Percentiles rank a stretch among this genome's conserved stretches.
phyloP scores from a whole-genome alignment of 1,284 basidiomycete genomes.

The Mycena sp. region DNA sequence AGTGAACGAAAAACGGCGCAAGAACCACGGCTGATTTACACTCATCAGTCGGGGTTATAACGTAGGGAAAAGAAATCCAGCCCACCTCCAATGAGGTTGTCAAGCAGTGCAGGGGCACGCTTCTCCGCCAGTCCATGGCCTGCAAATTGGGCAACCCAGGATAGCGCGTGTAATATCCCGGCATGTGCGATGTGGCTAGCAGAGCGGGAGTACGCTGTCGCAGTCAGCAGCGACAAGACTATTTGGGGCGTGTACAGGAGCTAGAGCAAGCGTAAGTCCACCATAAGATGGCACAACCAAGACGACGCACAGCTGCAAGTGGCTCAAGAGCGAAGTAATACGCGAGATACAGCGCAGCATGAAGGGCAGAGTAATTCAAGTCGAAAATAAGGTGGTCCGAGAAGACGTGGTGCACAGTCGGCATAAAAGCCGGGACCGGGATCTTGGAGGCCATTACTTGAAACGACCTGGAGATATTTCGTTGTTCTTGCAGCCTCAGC shows the following conservation, averaged over 20 bases:
- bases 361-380: slow-evolving; percentile 68
- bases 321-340: slow-evolving; percentile 87
- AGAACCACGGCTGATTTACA: slow-evolving; percentile 85
- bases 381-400: slow-evolving; percentile 73
- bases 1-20: slow-evolving; percentile 93
- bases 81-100: slow-evolving; percentile 86
- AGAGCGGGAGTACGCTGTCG: slow-evolving; percentile 62
- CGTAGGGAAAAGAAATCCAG: background rate
- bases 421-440: slow-evolving; percentile 19
- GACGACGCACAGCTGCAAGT: slow-evolving; percentile 74
- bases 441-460: slow-evolving; percentile 20
- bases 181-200: slow-evolving; percentile 58
- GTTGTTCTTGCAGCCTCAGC: background rate
- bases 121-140: slow-evolving; percentile 87
- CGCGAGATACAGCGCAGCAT: slow-evolving; percentile 63
- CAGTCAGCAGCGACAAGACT: slow-evolving; percentile 58
- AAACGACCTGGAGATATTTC: slow-evolving; percentile 14
- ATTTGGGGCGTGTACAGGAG: slow-evolving; percentile 71
- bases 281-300: background rate
- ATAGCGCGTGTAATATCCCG: slow-evolving; percentile 60
- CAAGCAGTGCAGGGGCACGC: slow-evolving; percentile 85
- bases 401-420: slow-evolving; percentile 16
- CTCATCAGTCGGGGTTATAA: background rate
- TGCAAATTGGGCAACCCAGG: slow-evolving; percentile 88
- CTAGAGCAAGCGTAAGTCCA: too few relatives aligned